Base-by-base conservation (phyloP, 225 moss, liverwort and hornwort species). In the Antitrichia curtipendula region DNA sequence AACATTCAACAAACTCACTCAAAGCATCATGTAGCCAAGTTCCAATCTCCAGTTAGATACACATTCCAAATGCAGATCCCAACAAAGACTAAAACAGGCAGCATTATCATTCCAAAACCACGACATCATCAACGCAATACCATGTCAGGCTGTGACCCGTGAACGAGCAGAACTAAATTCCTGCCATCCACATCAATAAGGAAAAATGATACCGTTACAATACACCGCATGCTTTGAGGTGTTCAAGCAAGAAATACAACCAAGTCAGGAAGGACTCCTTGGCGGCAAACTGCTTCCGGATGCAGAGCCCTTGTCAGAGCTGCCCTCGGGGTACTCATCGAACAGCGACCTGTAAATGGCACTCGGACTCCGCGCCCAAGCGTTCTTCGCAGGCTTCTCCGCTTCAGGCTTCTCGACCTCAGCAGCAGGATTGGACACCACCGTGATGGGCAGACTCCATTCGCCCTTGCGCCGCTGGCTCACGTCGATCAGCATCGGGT, bases 401-500 rank as follows among this genome's bases (percentile, higher is more conserved):
- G 90, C 86, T 86, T 91, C 92, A 5, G 89, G 59, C 52, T 47
- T 52, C 40, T 23, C 60, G 18, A 62, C 76, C 81, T 81, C 88
- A 12, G 78, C 89, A 9, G 96, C 96, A 76, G 95, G 65, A 20
- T 13, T 94, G 18, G 98, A 89, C 59, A 96, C 94, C 74, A 99
- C 99, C 82, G 91, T 91, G 60, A 99, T 94, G 21, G 99, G 99
- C 88, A 99, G 92, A 32, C 94, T 95, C 99, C 99, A 99, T 43
- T 99, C 96, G 41, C 96, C 97, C 91, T 93, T 94, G 83, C 95
- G 94, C 72, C 97, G 95, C 87, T 97, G 93, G 87, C 92, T 91
- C 84, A 99, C 94, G 82, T 96, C 91, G 63, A 91, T 90, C 84
- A 92, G 86, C 87, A 99, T 87, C 40, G 97, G 97, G 90, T 97